A percentile compares a stretch with the other conserved stretches of the same genome.
Evolutionary conservation across 164 flowering plant species (phyloP).

Genomic region (Aristolochia fimbriata): DNA sequence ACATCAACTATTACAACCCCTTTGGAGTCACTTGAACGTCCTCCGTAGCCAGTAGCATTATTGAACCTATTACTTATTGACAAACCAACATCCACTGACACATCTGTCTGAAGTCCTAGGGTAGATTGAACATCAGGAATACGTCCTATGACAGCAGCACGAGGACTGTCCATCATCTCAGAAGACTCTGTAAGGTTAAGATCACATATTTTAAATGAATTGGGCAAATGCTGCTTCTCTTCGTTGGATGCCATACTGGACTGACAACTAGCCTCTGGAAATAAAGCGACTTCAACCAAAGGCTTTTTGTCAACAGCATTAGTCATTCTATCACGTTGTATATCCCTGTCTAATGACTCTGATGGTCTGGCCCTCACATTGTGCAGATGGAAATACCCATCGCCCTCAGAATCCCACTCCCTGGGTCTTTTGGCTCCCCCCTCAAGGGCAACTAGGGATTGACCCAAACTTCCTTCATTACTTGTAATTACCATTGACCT

Average conservation of each 20-base stretch:
- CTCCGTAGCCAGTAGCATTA: constrained; percentile 22
- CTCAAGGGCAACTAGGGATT: constrained; percentile 22
- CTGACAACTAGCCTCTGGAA: constrained; percentile 21
- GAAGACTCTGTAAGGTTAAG: constrained; percentile 69
- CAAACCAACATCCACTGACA: constrained; percentile 44
- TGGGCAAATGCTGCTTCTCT: constrained; percentile 63
- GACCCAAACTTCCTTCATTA: constrained; percentile 49
- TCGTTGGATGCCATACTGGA: constrained; percentile 26
- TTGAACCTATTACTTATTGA: constrained; percentile 36
- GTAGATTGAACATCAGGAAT: constrained; percentile 26
- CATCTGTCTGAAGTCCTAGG: constrained; percentile 26
- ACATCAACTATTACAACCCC: constrained; percentile 63
- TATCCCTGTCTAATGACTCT: constrained; percentile 12
- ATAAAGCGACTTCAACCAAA: constrained; percentile 18
- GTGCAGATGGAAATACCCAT: constrained; percentile 24
- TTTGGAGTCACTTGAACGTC: constrained; percentile 24
- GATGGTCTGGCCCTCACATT: constrained; percentile 19
- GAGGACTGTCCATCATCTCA: constrained; percentile 46
- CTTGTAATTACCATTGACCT: constrained; percentile 27
- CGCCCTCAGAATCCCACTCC: constrained; percentile 41
- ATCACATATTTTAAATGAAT: constrained; percentile 81
- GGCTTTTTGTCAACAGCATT: constrained; percentile 24
- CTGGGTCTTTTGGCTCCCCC: constrained; percentile 39
- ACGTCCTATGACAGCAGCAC: constrained; percentile 13
- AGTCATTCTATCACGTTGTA: constrained; percentile 17